Conservation (phyloP, 345 rosid genomes). For the Melaleuca quinquenervia region DNA sequence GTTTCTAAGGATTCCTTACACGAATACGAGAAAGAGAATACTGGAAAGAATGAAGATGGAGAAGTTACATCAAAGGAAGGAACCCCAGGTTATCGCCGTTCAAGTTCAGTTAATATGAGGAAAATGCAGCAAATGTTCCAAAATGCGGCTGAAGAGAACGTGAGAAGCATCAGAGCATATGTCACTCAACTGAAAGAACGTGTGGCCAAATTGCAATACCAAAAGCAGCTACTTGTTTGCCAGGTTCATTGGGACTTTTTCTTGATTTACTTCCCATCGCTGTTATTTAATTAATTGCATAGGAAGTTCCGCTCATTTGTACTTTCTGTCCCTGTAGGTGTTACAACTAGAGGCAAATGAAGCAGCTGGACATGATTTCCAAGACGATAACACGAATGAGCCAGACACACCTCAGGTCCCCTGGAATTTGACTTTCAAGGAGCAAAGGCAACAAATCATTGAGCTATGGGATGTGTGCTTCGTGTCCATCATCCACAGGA, state of each 20-base stretch:
- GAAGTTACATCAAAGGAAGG: conserved; percentile 77
- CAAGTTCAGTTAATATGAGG: conserved; percentile 93
- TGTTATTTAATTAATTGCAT: neutral
- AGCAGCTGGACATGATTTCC: conserved; percentile 66
- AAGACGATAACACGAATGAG: conserved; percentile 37
- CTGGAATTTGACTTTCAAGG: conserved; percentile 75
- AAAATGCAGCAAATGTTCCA: conserved; percentile 99
- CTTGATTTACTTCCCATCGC: neutral
- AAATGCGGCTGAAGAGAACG: conserved; percentile 99
- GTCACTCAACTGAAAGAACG: conserved; percentile 95
- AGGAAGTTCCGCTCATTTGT: neutral
- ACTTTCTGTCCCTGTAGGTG: conserved; percentile 34
- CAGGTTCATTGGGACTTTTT: conserved; percentile 36
- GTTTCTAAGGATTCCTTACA: conserved; percentile 23
- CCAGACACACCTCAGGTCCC: conserved; percentile 56
- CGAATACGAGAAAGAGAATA: conserved; percentile 60
- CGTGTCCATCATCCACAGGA: conserved; percentile 87
- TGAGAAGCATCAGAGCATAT: conserved; percentile 84
- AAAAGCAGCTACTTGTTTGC: conserved; percentile 98
- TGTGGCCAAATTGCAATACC: conserved; percentile 94
- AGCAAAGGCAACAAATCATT: conserved; percentile 87
- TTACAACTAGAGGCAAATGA: conserved; percentile 97
- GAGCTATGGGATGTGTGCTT: conserved; percentile 88
- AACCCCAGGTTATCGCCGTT: conserved; percentile 59
- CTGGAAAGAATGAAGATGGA: conserved; percentile 76